These are phyloP conservation scores for Coemansia sp. DNA, from an alignment of 192 early-diverging fungal species.

Conservation along the genomic window DNA sequence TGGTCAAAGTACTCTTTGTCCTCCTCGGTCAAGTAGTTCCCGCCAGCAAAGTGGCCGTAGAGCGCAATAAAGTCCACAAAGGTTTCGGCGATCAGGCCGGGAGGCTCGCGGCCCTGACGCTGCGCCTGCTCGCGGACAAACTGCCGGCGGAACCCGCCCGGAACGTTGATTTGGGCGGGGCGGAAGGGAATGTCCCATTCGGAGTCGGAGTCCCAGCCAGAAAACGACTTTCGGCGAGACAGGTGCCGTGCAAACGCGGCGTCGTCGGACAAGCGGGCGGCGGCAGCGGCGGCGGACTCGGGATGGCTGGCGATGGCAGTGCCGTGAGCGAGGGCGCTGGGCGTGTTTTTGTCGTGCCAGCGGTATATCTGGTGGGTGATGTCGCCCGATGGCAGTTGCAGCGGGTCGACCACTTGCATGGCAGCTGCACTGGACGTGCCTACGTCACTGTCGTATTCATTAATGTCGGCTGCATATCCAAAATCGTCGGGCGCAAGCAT, in stretches of 20 bases:
- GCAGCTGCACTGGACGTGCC: conserved; percentile 5
- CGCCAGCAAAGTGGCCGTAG: conserved; percentile 94
- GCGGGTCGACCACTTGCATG: conserved; percentile 40
- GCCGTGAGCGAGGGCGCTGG: conserved; percentile 2
- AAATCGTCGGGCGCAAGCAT: conserved; percentile 22
- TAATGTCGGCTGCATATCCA: conserved; percentile 43
- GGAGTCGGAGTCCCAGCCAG: conserved; percentile 48
- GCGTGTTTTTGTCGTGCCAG: conserved; percentile 68
- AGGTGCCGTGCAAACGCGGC: conserved; percentile 29
- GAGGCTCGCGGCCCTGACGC: conserved; percentile 60
- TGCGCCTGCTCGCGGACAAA: conserved; percentile 76
- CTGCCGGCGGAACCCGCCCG: conserved; percentile 90
- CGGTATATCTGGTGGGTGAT: conserved; percentile 90
- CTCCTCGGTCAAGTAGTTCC: conserved; percentile 80
- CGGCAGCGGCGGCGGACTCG: conserved; percentile 18
- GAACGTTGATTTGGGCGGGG: conserved; percentile 59
- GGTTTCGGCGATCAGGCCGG: conserved; percentile 74
- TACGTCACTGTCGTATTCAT: conserved; percentile 33
- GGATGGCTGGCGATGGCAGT: conserved; percentile 3
- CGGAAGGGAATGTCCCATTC: conserved; percentile 43
- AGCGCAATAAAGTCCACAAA: conserved; percentile 95
- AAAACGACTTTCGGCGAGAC: conserved; percentile 50
- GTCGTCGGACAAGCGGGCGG: conserved; percentile 55
- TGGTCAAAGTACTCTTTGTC: conserved; percentile 62
- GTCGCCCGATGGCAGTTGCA: conserved; percentile 68